Conservation (phyloP, 106 monocot species). For the Platanthera zijinensis region DNA sequence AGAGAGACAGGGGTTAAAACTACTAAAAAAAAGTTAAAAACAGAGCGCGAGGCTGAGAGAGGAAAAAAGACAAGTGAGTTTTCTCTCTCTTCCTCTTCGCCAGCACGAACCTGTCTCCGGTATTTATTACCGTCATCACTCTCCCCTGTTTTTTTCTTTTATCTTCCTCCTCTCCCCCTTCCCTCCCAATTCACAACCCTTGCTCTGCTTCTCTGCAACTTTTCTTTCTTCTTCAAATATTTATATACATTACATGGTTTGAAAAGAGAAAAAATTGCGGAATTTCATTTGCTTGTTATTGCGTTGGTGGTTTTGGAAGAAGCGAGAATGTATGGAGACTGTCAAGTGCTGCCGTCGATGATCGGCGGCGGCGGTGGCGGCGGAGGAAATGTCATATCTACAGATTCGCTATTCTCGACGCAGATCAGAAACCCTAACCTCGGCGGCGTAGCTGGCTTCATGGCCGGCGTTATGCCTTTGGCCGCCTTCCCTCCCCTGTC, state of each 20-base stretch:
- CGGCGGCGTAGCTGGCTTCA: constrained; percentile 48
- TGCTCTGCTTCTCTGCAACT: not conserved
- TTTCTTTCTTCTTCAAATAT: not conserved
- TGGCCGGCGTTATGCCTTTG: constrained; percentile 37
- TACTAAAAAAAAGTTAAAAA: too few relatives aligned
- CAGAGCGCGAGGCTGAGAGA: not conserved
- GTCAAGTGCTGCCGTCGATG: constrained; percentile 40
- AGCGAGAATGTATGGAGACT: constrained; percentile 4
- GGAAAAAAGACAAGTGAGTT: not conserved
- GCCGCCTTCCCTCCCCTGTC: constrained; percentile 48
- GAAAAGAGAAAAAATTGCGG: not conserved
- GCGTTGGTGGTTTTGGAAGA: not conserved
- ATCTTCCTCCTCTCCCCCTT: not conserved
- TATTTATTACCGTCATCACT: not conserved
- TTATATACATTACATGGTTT: not conserved
- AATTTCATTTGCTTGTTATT: not conserved
- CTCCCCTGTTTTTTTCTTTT: not conserved
- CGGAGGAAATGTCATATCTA: constrained; percentile 19
- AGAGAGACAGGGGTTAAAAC: not conserved
- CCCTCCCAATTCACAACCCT: not conserved
- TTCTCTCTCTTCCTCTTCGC: not conserved
- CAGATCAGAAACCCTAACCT: constrained; percentile 40
- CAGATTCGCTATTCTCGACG: constrained; percentile 56
- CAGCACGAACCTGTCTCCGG: not conserved
- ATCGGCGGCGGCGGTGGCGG: constrained; percentile 16